Base-by-base conservation (phyloP, 2,329 filamentous ascomycete species). In the Venturia asperata region DNA sequence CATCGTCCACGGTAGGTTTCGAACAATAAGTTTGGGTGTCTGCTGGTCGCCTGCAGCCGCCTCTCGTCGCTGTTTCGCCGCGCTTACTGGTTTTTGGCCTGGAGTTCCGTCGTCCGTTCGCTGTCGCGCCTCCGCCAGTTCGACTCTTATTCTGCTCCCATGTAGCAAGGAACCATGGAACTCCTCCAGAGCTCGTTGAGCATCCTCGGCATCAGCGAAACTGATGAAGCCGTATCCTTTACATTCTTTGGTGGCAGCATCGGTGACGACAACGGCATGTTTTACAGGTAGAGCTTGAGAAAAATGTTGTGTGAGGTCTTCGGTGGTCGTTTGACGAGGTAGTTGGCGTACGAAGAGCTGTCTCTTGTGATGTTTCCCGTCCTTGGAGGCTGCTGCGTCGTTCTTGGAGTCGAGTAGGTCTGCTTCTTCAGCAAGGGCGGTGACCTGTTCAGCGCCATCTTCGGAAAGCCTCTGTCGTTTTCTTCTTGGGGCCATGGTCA, bases 201-300 rank as follows among this genome's bases (percentile, higher is more conserved):
- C 92, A 79, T 99, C 94, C 69, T 97, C 92, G 39, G 89, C 85
- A 74, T 99, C 94, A 70, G 92, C 91, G 72, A 99, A 94, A 1
- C 94, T 97, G 66, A 99, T 93, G 77, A 99, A 99, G 64, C 94
- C 94, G 76, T 92, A 99, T 21, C 94, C 93, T 73, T 91, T 89
- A 17, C 91, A 97, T 70, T 87, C 81, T 73, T 96, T 96, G 1
- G 92, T 96, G 69, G 87, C 82, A 19, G 89, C 86, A 74, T 99
- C 93, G 65, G 88, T 79, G 47, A 99, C 92, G 5, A 96, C 92
- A n/a, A 89, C 90, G 63, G 94, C 93, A 77, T 97, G 93, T 77
- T 97, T 97, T 74, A 99, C 85, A 9, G 95, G 92, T 72, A 91
- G 97, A 67, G 92, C 89, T 75, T 97, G 86, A 7, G 94, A 97